Conservation (phyloP, 495 filamentous ascomycete species). For the Penicillium mononematosum region DNA sequence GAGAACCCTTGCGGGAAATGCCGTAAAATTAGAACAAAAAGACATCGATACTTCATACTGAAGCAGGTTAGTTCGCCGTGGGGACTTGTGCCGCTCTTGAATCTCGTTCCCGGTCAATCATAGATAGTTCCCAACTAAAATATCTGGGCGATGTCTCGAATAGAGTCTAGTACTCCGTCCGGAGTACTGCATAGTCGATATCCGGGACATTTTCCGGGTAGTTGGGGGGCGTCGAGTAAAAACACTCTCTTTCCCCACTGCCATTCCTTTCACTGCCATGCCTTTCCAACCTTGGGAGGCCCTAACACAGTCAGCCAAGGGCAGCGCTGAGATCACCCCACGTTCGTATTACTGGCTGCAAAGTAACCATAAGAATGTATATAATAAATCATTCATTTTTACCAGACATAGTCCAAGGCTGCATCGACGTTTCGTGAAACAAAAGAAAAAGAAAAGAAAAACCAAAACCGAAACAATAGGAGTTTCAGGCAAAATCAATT, state of each 20-base stretch:
- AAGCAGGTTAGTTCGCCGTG: background rate
- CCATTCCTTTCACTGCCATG: too few species aligned
- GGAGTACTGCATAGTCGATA: background rate
- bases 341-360: background rate
- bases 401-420: background rate
- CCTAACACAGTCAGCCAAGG: conserved; percentile 8
- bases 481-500: background rate
- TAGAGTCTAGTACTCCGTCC: background rate
- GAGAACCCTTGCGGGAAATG: background rate
- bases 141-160: background rate
- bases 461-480: background rate
- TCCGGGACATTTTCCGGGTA: background rate
- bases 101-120: background rate
- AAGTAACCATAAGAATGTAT: conserved; percentile 1
- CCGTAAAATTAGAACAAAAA: background rate
- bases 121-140: background rate
- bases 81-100: background rate
- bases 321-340: background rate
- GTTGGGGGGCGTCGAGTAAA: background rate
- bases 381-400: background rate
- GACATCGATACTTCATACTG: background rate
- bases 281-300: background rate
- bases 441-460: background rate
- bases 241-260: background rate
- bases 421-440: conserved; percentile 7